A percentile compares a stretch with the other conserved stretches of the same genome.
These are phyloP conservation scores for Cadophora sp. DNA, from an alignment of 2,329 filamentous ascomycete species.

Conservation along the genomic window DNA sequence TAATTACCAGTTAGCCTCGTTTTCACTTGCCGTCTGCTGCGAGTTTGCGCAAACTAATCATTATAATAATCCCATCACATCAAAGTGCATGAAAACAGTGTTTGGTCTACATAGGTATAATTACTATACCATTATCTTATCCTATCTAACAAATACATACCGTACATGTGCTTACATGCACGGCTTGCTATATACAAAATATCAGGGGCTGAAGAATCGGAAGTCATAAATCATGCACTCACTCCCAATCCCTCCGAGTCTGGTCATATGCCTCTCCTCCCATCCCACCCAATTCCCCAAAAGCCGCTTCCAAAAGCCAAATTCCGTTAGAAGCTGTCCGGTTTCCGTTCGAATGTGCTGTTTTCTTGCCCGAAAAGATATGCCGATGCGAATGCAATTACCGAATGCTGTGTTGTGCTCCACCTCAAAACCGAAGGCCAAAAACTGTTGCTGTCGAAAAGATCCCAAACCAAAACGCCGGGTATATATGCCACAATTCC, in stretches of 20 bases:
- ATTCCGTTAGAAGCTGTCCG: neutral
- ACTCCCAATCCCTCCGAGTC: neutral
- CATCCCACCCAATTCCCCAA: neutral
- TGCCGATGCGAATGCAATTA: neutral
- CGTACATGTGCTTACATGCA: neutral
- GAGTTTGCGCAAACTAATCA: no score
- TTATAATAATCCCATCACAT: no score
- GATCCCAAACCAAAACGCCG: slow-evolving; percentile 13
- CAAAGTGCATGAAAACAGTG: no score
- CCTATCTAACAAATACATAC: neutral
- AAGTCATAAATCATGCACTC: slow-evolving; percentile 14
- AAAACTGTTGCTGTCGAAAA: neutral
- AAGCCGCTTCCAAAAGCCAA: neutral
- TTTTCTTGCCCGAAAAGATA: neutral
- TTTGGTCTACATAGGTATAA: neutral
- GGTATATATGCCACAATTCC: slow-evolving; percentile 16
- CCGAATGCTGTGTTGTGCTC: neutral
- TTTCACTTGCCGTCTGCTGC: no score
- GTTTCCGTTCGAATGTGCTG: neutral
- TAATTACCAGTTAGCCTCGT: no score
- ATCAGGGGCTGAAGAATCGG: neutral
- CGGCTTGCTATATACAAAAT: slow-evolving; percentile 6
- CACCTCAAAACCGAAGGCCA: neutral
- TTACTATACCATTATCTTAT: neutral
- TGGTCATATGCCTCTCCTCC: neutral